phyloP scores from a whole-genome alignment of 2,329 filamentous ascomycete genomes.

The Thelonectria blattea region DNA sequence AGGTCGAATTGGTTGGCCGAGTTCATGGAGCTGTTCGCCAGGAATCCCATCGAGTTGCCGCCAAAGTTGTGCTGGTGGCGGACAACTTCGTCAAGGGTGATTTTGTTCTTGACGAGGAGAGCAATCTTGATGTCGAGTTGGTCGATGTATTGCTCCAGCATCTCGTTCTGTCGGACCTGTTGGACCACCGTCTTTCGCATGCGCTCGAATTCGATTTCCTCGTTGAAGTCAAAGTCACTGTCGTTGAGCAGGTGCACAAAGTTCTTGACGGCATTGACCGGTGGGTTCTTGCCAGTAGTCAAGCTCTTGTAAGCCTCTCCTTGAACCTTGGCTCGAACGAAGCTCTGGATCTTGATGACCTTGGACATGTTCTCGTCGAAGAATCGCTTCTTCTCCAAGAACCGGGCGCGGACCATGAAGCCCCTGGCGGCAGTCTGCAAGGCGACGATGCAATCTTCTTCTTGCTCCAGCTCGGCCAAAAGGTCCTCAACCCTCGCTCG shows the following conservation, averaged over 20 bases:
- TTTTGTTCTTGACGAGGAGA: conserved; percentile 98
- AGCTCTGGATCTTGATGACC: conserved; percentile 98
- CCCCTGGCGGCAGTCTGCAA: conserved; percentile 78
- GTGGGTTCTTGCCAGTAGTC: conserved; percentile 94
- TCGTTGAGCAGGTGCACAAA: conserved; percentile 98
- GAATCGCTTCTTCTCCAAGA: conserved; percentile 84
- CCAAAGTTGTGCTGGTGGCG: conserved; percentile 97
- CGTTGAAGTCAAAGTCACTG: conserved; percentile 98
- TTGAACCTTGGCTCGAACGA: conserved; percentile 91
- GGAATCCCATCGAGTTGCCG: conserved; percentile 81
- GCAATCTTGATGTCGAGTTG: conserved; percentile 99
- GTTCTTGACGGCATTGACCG: conserved; percentile 95
- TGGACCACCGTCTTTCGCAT: conserved; percentile 95
- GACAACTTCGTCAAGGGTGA: conserved; percentile 96
- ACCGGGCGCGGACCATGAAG: conserved; percentile 74
- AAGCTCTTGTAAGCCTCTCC: conserved; percentile 98
- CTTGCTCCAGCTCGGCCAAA: conserved; percentile 78
- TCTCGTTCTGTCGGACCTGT: conserved; percentile 95
- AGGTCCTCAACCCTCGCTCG: conserved; percentile 76
- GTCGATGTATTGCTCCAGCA: conserved; percentile 96
- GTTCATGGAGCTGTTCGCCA: conserved; percentile 86
- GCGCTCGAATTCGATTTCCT: conserved; percentile 96
- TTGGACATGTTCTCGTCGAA: conserved; percentile 98
- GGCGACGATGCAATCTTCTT: conserved; percentile 77
- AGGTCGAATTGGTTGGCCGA: conserved; percentile 94